These are phyloP conservation scores for Xylaria telfairii DNA, from an alignment of 495 filamentous ascomycete genomes.

Conservation along the genomic window DNA sequence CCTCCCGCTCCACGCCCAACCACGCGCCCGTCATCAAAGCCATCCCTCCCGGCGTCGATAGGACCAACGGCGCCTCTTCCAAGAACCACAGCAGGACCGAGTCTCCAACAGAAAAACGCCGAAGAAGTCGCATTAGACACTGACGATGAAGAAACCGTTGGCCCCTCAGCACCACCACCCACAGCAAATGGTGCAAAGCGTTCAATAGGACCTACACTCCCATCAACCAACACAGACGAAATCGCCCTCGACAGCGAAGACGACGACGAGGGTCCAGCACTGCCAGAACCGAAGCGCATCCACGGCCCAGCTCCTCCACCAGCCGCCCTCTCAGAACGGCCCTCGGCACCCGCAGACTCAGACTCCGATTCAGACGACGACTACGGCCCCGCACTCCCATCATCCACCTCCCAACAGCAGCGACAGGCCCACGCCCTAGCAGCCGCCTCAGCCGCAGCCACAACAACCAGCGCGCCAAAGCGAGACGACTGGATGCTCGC, in stretches of 20 bases:
- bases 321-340: constrained; percentile 48
- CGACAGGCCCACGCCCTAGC: constrained; percentile 33
- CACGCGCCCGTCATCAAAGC: constrained; percentile 27
- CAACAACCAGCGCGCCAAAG: constrained; percentile 42
- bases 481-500: constrained; percentile 96
- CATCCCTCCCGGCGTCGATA: constrained; percentile 32
- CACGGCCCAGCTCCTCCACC: constrained; percentile 54
- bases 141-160: constrained; percentile 34
- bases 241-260: constrained; percentile 32
- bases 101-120: constrained; percentile 24
- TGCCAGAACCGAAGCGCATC: constrained; percentile 38
- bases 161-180: constrained; percentile 28
- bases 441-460: constrained; percentile 30
- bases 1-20: constrained; percentile 36
- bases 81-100: constrained; percentile 8
- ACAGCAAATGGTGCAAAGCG: constrained; percentile 20
- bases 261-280: constrained; percentile 33
- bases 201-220: constrained; percentile 45
- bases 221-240: constrained; percentile 37
- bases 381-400: constrained; percentile 84
- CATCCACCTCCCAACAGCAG: constrained; percentile 40
- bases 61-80: constrained; percentile 13
- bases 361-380: constrained; percentile 47
- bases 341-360: constrained; percentile 35
- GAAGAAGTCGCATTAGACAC: constrained; percentile 32